Evolutionary conservation across 2,329 filamentous ascomycete species (phyloP).

Genomic region (Penicillium sp.): DNA sequence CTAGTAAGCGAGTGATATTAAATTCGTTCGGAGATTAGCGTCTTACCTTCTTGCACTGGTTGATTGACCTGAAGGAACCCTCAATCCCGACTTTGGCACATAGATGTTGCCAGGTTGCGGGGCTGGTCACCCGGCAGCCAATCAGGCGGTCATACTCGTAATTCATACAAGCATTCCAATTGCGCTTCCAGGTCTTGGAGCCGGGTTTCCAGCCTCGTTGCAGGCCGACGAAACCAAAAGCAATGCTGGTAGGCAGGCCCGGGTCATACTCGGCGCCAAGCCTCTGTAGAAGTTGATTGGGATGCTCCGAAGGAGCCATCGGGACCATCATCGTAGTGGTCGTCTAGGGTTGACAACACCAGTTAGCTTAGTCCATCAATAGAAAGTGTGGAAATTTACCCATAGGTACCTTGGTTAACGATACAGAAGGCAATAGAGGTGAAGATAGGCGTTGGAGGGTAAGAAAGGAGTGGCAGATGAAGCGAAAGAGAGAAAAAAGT

Average conservation of each 20-base stretch:
- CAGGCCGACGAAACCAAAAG: constrained; percentile 23
- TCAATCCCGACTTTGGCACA: constrained; percentile 29
- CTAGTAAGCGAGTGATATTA: no score
- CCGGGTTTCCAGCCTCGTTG: constrained; percentile 21
- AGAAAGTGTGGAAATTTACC: no score
- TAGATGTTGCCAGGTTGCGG: constrained; percentile 26
- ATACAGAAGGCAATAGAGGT: no score
- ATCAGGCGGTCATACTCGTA: constrained; percentile 22
- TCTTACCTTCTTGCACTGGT: constrained; percentile 30
- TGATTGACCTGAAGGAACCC: constrained; percentile 21
- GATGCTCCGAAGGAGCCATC: no score
- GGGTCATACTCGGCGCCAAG: no score
- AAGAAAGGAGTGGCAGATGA: background rate
- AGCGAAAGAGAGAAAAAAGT: no score
- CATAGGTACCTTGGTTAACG: no score
- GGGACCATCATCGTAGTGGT: no score
- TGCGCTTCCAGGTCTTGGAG: constrained; percentile 22
- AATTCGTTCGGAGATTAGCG: no score
- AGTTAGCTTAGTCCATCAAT: background rate
- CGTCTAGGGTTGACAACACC: no score
- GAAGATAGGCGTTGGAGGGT: no score
- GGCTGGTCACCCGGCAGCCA: constrained; percentile 8
- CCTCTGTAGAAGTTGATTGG: no score
- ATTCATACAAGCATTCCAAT: constrained; percentile 25
- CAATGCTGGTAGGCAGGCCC: constrained; percentile 11